Conservation (phyloP, 2,329 filamentous ascomycete genomes). For the Colletotrichum euphorbiae region DNA sequence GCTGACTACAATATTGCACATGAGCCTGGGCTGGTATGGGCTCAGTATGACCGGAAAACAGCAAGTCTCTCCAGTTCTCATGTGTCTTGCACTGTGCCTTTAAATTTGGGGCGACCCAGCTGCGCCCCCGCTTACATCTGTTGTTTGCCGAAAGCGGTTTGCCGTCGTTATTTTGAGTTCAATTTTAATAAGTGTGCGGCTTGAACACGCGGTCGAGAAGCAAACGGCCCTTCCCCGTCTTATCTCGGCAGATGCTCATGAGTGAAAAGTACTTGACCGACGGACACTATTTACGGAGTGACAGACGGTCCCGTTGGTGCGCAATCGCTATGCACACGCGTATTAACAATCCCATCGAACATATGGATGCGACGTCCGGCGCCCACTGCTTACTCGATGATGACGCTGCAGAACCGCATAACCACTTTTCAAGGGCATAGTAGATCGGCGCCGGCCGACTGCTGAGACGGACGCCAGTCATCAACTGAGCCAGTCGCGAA, state of each 20-base stretch:
- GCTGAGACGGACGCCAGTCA: not conserved
- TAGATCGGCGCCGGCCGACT: constrained; percentile 4
- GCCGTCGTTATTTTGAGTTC: not conserved
- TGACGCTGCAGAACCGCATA: constrained; percentile 30
- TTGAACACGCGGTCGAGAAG: not conserved
- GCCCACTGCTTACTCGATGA: constrained; percentile 22
- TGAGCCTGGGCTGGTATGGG: constrained; percentile 26
- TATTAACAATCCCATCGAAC: constrained; percentile 5
- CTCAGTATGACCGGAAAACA: constrained; percentile 28
- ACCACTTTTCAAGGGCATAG: constrained; percentile 4
- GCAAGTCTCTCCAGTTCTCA: constrained; percentile 24
- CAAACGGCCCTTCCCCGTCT: constrained; percentile 10
- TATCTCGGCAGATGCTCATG: not conserved
- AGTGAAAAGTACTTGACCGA: not conserved
- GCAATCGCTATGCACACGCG: constrained; percentile 4
- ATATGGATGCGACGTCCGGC: constrained; percentile 24
- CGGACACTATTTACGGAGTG: not conserved
- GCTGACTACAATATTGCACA: constrained; percentile 17
- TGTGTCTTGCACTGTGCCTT: constrained; percentile 21
- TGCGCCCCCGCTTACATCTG: constrained; percentile 27
- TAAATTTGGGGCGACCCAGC: constrained; percentile 14
- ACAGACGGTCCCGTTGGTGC: not conserved
- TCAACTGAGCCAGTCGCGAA: not conserved
- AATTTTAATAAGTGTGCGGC: not conserved
- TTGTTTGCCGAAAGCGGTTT: constrained; percentile 27